phyloP scores from a whole-genome alignment of 108 stramenopile genomes.

The Stephanodiscus triporus region DNA sequence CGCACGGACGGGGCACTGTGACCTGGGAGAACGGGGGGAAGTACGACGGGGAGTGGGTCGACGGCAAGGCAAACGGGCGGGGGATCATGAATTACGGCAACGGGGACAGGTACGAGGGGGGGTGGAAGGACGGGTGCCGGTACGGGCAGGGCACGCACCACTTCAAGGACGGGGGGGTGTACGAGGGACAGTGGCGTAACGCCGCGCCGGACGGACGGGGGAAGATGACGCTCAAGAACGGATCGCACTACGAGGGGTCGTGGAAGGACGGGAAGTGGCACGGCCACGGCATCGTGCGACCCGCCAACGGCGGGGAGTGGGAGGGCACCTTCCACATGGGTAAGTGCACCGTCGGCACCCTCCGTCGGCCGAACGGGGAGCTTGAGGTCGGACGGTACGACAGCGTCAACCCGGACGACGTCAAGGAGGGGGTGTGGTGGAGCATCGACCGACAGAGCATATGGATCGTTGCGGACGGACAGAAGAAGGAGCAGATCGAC shows the following conservation, averaged over 20 bases:
- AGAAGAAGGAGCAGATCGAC: conserved; percentile 44
- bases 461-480: conserved; percentile 40
- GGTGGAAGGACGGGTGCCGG: conserved; percentile 51
- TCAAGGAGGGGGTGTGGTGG: conserved; percentile 56
- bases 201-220: conserved; percentile 57
- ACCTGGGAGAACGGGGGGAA: conserved; percentile 59
- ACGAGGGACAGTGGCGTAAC: conserved; percentile 56
- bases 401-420: conserved; percentile 52
- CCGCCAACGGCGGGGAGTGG: conserved; percentile 51
- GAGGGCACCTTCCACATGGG: conserved; percentile 41
- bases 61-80: conserved; percentile 56
- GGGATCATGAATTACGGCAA: conserved; percentile 57
- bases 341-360: conserved; percentile 43
- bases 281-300: conserved; percentile 48
- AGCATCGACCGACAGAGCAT: conserved; percentile 38
- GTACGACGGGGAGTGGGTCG: conserved; percentile 61
- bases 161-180: conserved; percentile 56
- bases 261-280: conserved; percentile 58
- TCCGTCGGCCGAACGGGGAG: conserved; percentile 49
- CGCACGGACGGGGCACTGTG: conserved; percentile 47
- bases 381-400: conserved; percentile 49
- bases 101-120: conserved; percentile 54
- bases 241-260: conserved; percentile 48
- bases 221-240: conserved; percentile 49
- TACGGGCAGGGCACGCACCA: conserved; percentile 52